Evolutionary conservation across 176 grass and related monocot genomes (phyloP).

Genomic region (Puccinellia tenuiflora): DNA sequence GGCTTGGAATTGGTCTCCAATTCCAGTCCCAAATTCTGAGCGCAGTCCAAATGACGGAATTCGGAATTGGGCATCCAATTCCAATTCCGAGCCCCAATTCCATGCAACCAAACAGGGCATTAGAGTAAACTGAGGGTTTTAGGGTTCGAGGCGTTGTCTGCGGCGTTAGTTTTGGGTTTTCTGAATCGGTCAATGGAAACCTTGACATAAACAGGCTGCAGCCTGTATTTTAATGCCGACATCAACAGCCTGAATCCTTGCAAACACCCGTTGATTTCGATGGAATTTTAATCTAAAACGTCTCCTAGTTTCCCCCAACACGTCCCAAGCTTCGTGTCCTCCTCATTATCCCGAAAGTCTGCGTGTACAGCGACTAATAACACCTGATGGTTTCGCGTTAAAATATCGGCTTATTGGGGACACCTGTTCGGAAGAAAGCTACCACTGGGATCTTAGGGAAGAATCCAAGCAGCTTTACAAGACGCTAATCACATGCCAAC

Average conservation of each 20-base stretch:
- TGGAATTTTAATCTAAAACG: not conserved
- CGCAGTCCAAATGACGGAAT: no score
- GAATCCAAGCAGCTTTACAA: not conserved
- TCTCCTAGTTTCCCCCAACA: not conserved
- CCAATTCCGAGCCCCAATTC: no score
- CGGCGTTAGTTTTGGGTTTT: not conserved
- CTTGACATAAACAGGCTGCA: not conserved
- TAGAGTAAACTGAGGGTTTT: no score
- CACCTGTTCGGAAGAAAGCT: slow-evolving; percentile 1
- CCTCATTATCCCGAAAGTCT: not conserved
- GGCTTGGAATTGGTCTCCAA: no score
- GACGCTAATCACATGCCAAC: not conserved
- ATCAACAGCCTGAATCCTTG: no score
- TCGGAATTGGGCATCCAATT: no score
- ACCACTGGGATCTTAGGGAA: not conserved
- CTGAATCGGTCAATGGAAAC: not conserved
- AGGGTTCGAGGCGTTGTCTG: not conserved
- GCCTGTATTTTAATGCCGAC: not conserved
- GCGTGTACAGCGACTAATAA: not conserved
- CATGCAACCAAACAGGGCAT: no score
- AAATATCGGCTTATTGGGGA: not conserved
- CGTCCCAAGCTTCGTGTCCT: not conserved
- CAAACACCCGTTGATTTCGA: not conserved
- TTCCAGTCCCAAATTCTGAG: no score
- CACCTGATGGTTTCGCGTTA: not conserved